phyloP scores from a whole-genome alignment of 2,329 filamentous ascomycete genomes.

The Xylaria sp. region DNA sequence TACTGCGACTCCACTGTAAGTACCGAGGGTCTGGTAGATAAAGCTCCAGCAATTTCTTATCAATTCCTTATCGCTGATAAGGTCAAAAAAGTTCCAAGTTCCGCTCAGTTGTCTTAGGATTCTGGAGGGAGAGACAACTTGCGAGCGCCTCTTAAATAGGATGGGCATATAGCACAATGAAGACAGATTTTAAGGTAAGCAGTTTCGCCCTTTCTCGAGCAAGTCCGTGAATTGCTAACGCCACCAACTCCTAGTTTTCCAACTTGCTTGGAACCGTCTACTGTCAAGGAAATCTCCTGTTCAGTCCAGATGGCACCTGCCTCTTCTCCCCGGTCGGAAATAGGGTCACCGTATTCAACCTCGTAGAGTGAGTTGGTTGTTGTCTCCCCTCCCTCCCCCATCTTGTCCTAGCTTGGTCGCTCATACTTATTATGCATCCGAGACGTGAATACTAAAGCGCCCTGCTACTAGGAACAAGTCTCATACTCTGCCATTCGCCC shows the following conservation, averaged over 20 bases:
- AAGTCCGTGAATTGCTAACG: slow-evolving; percentile 25
- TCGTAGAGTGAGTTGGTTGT: slow-evolving; percentile 80
- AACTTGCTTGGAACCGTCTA: slow-evolving; percentile 99
- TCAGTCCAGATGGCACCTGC: slow-evolving; percentile 95
- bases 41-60: background rate
- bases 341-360: slow-evolving; percentile 92
- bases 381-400: no score
- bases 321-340: slow-evolving; percentile 97
- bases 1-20: no score
- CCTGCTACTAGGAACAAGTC: slow-evolving; percentile 77
- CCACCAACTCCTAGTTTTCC: slow-evolving; percentile 76
- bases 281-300: slow-evolving; percentile 96
- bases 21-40: background rate
- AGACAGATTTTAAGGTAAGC: slow-evolving; percentile 96
- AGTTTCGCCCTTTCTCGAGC: background rate
- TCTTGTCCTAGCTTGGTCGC: no score
- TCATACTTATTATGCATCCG: slow-evolving; percentile 34
- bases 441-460: background rate
- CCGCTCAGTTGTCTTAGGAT: slow-evolving; percentile 13
- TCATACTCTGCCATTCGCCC: slow-evolving; percentile 86
- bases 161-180: slow-evolving; percentile 72
- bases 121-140: slow-evolving; percentile 4
- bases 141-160: slow-evolving; percentile 20
- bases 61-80: slow-evolving; percentile 48
- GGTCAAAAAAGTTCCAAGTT: slow-evolving; percentile 48